phyloP scores from a whole-genome alignment of 805 yeast genomes.

The Teunomyces barrocoloradensis region DNA sequence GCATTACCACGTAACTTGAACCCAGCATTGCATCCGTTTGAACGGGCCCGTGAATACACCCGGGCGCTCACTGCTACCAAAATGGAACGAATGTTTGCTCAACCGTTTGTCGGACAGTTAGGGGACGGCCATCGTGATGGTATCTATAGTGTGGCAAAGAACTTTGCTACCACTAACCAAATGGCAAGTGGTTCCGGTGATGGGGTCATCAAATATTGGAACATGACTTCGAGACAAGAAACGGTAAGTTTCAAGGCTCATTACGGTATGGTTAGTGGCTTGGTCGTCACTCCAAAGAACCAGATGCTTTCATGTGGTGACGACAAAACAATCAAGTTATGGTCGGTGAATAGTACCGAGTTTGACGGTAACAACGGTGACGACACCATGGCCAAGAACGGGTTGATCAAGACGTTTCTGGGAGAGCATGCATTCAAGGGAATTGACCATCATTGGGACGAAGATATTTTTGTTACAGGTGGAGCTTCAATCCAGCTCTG shows the following conservation, averaged over 20 bases:
- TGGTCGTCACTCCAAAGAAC: conserved; percentile 61
- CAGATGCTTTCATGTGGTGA: conserved; percentile 81
- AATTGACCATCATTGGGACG: conserved; percentile 79
- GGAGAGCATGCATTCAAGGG: conserved; percentile 85
- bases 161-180: conserved; percentile 64
- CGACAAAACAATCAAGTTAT: conserved; percentile 84
- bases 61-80: conserved; percentile 94
- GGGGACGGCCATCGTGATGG: conserved; percentile 97
- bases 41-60: conserved; percentile 94
- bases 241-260: conserved; percentile 80
- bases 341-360: conserved; percentile 70
- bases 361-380: conserved; percentile 37
- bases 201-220: conserved; percentile 94
- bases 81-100: conserved; percentile 94
- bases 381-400: conserved; percentile 38
- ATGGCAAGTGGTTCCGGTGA: conserved; percentile 94
- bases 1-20: conserved; percentile 84
- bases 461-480: conserved; percentile 81
- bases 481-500: conserved; percentile 89
- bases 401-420: conserved; percentile 72
- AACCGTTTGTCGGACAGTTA: conserved; percentile 92
- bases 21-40: conserved; percentile 95
- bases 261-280: conserved; percentile 83
- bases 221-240: conserved; percentile 76
- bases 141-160: conserved; percentile 81